Evolutionary conservation across 257 asterid genomes (phyloP).

Genomic region (Cordia subcordata): DNA sequence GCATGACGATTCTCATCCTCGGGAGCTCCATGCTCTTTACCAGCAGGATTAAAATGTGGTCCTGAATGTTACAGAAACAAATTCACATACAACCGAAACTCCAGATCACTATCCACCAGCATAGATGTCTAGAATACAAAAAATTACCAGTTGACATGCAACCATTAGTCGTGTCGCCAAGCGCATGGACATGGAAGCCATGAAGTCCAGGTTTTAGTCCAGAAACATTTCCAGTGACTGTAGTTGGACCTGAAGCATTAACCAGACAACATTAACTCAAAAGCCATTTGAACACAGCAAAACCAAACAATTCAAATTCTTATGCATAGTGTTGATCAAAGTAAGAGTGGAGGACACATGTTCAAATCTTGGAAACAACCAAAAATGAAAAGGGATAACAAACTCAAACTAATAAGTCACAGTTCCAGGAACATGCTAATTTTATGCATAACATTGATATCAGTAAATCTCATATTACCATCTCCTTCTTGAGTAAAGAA

Average conservation of each 20-base stretch:
- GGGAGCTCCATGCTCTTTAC: slow-evolving; percentile 90
- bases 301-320: too few relatives aligned
- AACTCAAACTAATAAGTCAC: too few relatives aligned
- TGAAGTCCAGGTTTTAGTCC: slow-evolving; percentile 92
- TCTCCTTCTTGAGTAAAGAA: slow-evolving; percentile 77
- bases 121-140: too few relatives aligned
- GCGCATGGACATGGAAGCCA: slow-evolving; percentile 97
- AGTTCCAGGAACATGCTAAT: too few relatives aligned
- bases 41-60: slow-evolving; percentile 87
- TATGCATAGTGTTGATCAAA: too few relatives aligned
- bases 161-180: slow-evolving; percentile 99
- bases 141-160: slow-evolving; percentile 71
- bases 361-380: too few relatives aligned
- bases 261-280: background rate
- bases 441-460: too few relatives aligned
- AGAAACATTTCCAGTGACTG: slow-evolving; percentile 64
- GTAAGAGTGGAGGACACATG: too few relatives aligned
- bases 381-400: too few relatives aligned
- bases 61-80: slow-evolving; percentile 10
- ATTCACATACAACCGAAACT: too few relatives aligned
- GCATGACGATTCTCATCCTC: slow-evolving; percentile 92
- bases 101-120: too few relatives aligned
- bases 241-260: slow-evolving; percentile 54
- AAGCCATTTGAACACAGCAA: too few relatives aligned
- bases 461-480: slow-evolving; percentile 31